Conservation (phyloP, 202 grass and related monocot genomes). For the Hordeum pubiflorum region DNA sequence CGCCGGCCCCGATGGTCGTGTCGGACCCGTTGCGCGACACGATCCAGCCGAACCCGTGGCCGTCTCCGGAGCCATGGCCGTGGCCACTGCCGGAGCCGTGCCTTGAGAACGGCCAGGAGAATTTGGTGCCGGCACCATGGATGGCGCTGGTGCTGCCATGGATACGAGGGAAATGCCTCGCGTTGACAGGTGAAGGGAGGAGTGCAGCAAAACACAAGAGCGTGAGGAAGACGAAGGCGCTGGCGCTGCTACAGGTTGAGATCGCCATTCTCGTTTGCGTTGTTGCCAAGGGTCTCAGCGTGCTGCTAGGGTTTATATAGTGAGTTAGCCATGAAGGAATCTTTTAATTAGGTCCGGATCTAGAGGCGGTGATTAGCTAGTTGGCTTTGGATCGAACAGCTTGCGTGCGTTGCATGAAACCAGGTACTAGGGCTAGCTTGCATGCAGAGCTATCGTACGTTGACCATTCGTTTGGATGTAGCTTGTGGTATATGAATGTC, state of each 20-base stretch:
- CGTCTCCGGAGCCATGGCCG: slow-evolving; percentile 36
- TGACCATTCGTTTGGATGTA: slow-evolving; percentile 29
- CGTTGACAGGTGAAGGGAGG: background rate
- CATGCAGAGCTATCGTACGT: background rate
- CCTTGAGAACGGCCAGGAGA: slow-evolving; percentile 14
- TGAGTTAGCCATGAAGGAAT: background rate
- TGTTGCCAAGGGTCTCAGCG: background rate
- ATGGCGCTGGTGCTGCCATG: background rate
- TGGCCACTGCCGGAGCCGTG: background rate
- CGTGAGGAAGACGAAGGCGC: background rate
- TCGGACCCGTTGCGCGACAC: slow-evolving; percentile 32
- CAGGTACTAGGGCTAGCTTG: background rate
- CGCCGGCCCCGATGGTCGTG: slow-evolving; percentile 31
- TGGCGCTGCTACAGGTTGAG: background rate
- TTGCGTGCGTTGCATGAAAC: slow-evolving; percentile 25
- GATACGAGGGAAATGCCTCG: slow-evolving; percentile 16
- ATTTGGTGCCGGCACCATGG: background rate
- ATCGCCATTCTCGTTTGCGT: slow-evolving; percentile 5
- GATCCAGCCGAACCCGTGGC: slow-evolving; percentile 41
- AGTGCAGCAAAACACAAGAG: background rate
- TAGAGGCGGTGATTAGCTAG: slow-evolving; percentile 17
- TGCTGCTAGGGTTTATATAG: slow-evolving; percentile 25
- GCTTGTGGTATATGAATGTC: background rate
- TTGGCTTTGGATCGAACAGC: background rate
- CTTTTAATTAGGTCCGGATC: slow-evolving; percentile 16